Percentiles rank a stretch among this genome's conserved stretches.
These are phyloP conservation scores for Penicillium sp. DNA, from an alignment of 2,329 filamentous ascomycete species.

Conservation along the genomic window DNA sequence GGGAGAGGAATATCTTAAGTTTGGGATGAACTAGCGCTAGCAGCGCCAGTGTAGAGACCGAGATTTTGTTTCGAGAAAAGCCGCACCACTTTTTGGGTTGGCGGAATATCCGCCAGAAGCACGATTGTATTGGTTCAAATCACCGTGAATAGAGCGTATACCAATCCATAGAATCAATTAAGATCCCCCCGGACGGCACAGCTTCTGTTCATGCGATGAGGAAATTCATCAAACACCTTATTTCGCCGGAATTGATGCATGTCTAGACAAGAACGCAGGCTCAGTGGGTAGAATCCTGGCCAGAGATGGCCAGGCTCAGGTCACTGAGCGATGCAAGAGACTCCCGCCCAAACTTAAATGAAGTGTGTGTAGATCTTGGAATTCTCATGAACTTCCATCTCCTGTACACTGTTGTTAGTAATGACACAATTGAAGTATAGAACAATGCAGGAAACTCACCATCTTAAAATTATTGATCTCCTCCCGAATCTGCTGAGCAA, in stretches of 20 bases:
- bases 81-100: constrained; percentile 16
- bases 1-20: not conserved
- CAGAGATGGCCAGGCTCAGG: constrained; percentile 6
- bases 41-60: constrained; percentile 5
- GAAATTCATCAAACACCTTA: constrained; percentile 20
- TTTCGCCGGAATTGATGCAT: constrained; percentile 26
- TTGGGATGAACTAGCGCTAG: not conserved
- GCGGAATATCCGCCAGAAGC: constrained; percentile 1
- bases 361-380: constrained; percentile 99
- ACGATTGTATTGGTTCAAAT: constrained; percentile 1
- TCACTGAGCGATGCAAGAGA: constrained; percentile 19
- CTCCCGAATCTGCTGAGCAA: constrained; percentile 99
- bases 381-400: constrained; percentile 99
- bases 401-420: constrained; percentile 58
- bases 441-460: constrained; percentile 56
- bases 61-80: constrained; percentile 12
- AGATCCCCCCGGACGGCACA: not conserved
- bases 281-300: not conserved
- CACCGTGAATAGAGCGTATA: not conserved
- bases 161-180: not conserved
- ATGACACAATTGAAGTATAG: not conserved
- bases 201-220: not conserved
- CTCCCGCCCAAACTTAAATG: constrained; percentile 65
- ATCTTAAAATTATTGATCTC: constrained; percentile 99
- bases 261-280: constrained; percentile 26